Evolutionary conservation across 2,329 filamentous ascomycete species (phyloP).

Genomic region (Epicoccum nigrum): DNA sequence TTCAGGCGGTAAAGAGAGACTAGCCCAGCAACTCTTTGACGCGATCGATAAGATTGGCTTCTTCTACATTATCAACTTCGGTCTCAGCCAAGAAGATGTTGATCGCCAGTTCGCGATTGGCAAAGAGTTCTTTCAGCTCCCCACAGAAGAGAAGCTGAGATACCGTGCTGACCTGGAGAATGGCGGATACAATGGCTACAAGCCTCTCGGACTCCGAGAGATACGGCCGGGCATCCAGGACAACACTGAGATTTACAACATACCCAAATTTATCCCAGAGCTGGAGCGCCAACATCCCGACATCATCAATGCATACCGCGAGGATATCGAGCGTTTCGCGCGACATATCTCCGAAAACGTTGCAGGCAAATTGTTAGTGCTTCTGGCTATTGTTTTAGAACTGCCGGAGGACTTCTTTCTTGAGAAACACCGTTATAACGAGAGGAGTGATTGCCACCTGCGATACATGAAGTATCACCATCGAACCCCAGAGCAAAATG

Average conservation of each 20-base stretch:
- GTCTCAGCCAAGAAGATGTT: conserved; percentile 21
- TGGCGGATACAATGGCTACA: conserved; percentile 57
- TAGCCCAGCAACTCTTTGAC: conserved; percentile 61
- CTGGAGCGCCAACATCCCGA: conserved; percentile 49
- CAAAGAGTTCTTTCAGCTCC: conserved; percentile 20
- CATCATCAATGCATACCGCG: conserved; percentile 46
- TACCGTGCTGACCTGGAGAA: conserved; percentile 22
- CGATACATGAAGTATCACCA: conserved; percentile 66
- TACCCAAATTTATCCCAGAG: conserved; percentile 65
- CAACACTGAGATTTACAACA: conserved; percentile 65
- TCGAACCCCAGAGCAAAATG: conserved; percentile 54
- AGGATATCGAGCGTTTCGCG: conserved; percentile 62
- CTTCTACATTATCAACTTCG: conserved; percentile 27
- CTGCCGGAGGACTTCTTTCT: conserved; percentile 64
- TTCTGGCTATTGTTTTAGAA: conserved; percentile 64
- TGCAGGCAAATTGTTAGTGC: conserved; percentile 58
- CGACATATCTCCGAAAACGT: conserved; percentile 29
- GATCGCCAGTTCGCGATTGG: conserved; percentile 27
- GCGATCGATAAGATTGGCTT: conserved; percentile 49
- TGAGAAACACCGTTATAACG: conserved; percentile 62
- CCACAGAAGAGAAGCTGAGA: conserved; percentile 21
- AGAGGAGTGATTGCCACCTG: conserved; percentile 63
- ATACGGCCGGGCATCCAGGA: conserved; percentile 53
- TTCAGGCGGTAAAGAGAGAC: conserved; percentile 59
- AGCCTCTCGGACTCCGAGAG: conserved; percentile 24